These are phyloP conservation scores for Fusarium sp. DNA, from an alignment of 2,329 filamentous ascomycete species.

Conservation along the genomic window DNA sequence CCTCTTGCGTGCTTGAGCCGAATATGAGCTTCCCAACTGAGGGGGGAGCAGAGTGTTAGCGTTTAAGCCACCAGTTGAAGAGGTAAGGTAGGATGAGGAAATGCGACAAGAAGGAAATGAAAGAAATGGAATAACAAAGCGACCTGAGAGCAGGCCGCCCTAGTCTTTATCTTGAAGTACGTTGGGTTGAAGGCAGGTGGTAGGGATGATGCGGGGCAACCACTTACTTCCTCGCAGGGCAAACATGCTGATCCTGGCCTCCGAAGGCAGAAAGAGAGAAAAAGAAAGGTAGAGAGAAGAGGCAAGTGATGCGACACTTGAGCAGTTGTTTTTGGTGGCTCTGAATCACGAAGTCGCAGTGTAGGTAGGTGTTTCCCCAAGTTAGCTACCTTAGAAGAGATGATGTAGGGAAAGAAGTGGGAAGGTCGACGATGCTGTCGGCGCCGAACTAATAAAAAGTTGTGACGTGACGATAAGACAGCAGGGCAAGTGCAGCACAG, in stretches of 20 bases:
- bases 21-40: conserved; percentile 94
- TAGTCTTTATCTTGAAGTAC: conserved; percentile 25
- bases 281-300: conserved; percentile 9
- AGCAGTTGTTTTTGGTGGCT: conserved; percentile 1
- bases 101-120: background rate
- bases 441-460: conserved; percentile 28
- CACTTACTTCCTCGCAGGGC: conserved; percentile 57
- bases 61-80: conserved; percentile 9
- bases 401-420: conserved; percentile 14
- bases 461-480: conserved; percentile 41
- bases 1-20: conserved; percentile 87
- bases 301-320: conserved; percentile 12
- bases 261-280: conserved; percentile 15
- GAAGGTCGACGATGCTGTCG: conserved; percentile 37
- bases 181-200: conserved; percentile 31
- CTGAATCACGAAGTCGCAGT: conserved; percentile 18
- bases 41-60: conserved; percentile 27
- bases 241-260: conserved; percentile 52
- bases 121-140: conserved; percentile 9
- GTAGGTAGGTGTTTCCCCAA: conserved; percentile 11
- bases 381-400: background rate
- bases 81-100: background rate
- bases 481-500: conserved; percentile 24
- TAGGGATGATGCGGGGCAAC: conserved; percentile 41
- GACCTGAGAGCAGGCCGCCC: conserved; percentile 2